Evolutionary conservation across 1,139 yeast species (phyloP), one percentile per base, ranked within the genome.

Genomic region (Yamadazyma epiphylla): DNA sequence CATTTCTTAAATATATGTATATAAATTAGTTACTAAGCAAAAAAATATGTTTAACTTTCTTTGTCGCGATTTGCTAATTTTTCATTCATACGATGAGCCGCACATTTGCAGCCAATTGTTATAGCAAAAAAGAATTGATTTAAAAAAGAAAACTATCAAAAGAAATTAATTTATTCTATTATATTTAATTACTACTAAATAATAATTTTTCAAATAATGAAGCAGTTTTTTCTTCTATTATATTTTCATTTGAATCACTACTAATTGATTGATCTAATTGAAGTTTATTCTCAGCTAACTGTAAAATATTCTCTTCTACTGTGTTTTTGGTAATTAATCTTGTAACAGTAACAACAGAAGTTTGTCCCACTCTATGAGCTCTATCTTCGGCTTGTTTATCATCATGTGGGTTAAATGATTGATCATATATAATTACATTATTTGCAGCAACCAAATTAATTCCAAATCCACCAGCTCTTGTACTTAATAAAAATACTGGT

Each of bases 391-490:
- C 99, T 61, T 91, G 99, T 51, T 83, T 84, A 53, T 91, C 99
- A 55, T 91, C 98, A 54, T 94, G 98, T 0, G 99, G 99, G 48
- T 91, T 91, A 60, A 91, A 91, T 28, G 95, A 83, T 53, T 88
- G 91, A 53, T 91, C 99, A 49, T 80, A 89, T 22, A 94, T 85
- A 32, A 91, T 72, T 3, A 91, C 98, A 38, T 82, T 78, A 51
- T 88, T 91, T 7, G 99, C 98, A 48, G 96, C 94, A 3, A 95
- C 94, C 45, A 91, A 71, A 51, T 91, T 91, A 57, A 91, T 91
- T 37, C 98, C 98, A 60, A 91, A 91, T 1, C 98, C 98, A 49
- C 98, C 99, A 0, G 98, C 98, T 52, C 86, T 87, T 3, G 99
- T 91, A 7, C 96, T 85, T 25, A 91, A 65, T 33, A 91, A 66